Evolutionary conservation across 139 green algal species (phyloP).

Genomic region (Parachlorella kessleri): DNA sequence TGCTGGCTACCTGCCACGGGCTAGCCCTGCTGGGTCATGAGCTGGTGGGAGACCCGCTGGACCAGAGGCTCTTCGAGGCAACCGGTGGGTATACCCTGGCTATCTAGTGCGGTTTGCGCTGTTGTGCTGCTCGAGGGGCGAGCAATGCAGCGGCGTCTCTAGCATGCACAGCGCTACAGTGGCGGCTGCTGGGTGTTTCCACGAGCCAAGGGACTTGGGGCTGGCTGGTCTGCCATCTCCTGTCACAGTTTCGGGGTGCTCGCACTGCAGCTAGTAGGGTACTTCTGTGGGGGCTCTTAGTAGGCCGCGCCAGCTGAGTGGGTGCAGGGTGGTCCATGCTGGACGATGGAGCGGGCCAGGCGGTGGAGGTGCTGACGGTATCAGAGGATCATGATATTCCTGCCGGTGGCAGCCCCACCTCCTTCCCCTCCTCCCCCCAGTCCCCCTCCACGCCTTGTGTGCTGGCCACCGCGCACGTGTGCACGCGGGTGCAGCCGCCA

Average conservation of each 20-base stretch:
- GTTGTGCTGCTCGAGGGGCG: neutral
- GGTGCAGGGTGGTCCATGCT: conserved; percentile 57
- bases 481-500: conserved; percentile 50
- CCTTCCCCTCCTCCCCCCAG: neutral
- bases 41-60: conserved; percentile 72
- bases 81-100: conserved; percentile 8
- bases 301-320: too few relatives aligned
- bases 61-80: conserved; percentile 68
- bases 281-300: too few relatives aligned
- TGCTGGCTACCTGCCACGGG: conserved; percentile 72
- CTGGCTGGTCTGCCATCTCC: too few relatives aligned
- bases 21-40: conserved; percentile 52
- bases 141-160: too few relatives aligned
- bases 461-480: conserved; percentile 44
- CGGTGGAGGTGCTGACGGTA: conserved; percentile 25
- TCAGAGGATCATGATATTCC: conserved; percentile 5
- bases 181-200: too few relatives aligned
- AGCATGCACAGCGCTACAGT: too few relatives aligned
- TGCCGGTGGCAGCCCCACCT: conserved; percentile 3
- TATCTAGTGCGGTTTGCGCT: too few relatives aligned
- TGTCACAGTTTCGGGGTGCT: too few relatives aligned
- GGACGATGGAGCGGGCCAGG: conserved; percentile 35
- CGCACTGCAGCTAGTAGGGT: too few relatives aligned
- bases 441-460: conserved; percentile 4
- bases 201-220: too few relatives aligned